phyloP scores from a whole-genome alignment of 768 basidiomycete species.

The Lenzites betulinus region DNA sequence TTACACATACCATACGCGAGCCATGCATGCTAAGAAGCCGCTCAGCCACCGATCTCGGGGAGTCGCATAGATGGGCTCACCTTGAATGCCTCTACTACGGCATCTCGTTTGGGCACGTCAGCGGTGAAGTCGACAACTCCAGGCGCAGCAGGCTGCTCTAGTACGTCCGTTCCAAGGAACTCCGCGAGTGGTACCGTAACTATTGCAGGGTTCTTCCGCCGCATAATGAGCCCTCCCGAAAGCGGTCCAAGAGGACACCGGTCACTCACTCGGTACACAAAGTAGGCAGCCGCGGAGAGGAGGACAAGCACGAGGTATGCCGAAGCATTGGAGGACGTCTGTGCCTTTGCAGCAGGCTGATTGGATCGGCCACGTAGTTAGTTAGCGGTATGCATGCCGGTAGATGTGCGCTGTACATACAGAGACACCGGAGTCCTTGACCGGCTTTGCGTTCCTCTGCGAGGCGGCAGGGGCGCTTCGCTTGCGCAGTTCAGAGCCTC shows the following conservation, averaged over 20 bases:
- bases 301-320: slow-evolving; percentile 16
- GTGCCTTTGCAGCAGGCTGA: background rate
- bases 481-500: slow-evolving; percentile 5
- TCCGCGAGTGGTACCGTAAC: slow-evolving; percentile 9
- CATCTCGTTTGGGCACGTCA: slow-evolving; percentile 65
- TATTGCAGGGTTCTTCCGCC: slow-evolving; percentile 11
- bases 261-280: slow-evolving; percentile 20
- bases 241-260: background rate
- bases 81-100: slow-evolving; percentile 78
- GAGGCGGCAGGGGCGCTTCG: background rate
- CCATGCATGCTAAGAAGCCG: slow-evolving; percentile 73
- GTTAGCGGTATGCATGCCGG: no score
- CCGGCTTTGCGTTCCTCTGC: background rate
- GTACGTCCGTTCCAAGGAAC: slow-evolving; percentile 24
- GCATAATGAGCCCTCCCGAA: background rate
- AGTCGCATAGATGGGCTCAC: slow-evolving; percentile 43
- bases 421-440: background rate
- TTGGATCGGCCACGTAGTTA: background rate
- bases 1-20: slow-evolving; percentile 69
- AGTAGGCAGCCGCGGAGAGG: slow-evolving; percentile 6
- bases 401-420: background rate
- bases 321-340: background rate
- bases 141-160: background rate
- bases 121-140: slow-evolving; percentile 42
- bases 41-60: background rate